Base-by-base conservation (phyloP, 805 yeast genomes). In the Brettanomyces bruxellensis region DNA sequence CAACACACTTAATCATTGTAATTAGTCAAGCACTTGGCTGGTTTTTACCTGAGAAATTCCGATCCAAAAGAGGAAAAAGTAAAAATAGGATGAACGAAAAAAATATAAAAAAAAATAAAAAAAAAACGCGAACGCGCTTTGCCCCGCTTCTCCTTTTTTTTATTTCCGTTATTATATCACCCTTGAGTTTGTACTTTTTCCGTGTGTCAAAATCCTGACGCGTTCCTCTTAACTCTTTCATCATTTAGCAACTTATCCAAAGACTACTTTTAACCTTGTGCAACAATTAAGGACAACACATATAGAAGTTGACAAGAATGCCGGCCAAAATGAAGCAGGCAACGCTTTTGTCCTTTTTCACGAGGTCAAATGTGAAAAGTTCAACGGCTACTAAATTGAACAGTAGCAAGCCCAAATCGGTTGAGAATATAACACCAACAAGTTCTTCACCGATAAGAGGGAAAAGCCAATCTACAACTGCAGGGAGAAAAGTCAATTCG, bases 291-390 rank as follows among this genome's bases (percentile, higher is more conserved):
- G 11, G 30, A 18, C 13, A 39, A 14, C 34, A 40, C 22, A n/a
- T 35, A 18, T n/a, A 18, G 18, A 18, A 18, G 18, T 18, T 18
- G 18, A n/a, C 23, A 18, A n/a, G n/a, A 8, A 6, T 12, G n/a
- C 23, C 13, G 25, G 13, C 24, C 5, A 49, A 49, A 34, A 34
- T 57, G 50, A 60, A 61, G 46, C 67, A 64, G 48, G 38, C 62
- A 5, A 58, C 63, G 5, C 49, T 64, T 44, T 50, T 64, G 47
- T 61, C 68, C 3, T 64, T 64, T 44, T 64, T 64, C 41, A 24
- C 52, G 4, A 55, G 49, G 43, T 39, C 44, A 12, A 44, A 47
- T 34, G 45, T 37, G 25, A 39, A 49, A 22, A 9, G 40, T 12
- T 18, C 22, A 9, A 25, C 41, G 5, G 18, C 22, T 12, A 12